These are phyloP conservation scores for Tylopilus plumbeoviolaceoides DNA, from an alignment of 768 basidiomycete genomes.

Conservation along the genomic window DNA sequence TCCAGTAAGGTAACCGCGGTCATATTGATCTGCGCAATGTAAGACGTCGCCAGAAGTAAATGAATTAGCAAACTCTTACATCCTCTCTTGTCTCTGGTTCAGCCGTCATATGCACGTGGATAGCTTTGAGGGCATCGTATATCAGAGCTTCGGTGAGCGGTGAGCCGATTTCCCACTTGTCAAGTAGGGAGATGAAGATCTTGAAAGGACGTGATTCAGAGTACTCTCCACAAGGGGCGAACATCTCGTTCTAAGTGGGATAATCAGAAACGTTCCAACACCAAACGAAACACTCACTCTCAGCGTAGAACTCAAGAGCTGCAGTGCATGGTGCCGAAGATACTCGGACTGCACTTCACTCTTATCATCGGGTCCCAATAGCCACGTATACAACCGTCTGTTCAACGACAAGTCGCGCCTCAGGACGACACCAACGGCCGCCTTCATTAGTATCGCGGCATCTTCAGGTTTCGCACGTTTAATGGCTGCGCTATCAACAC, in stretches of 20 bases:
- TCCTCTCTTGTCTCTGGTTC: slow-evolving; percentile 56
- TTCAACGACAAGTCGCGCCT: slow-evolving; percentile 91
- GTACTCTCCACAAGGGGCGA: slow-evolving; percentile 64
- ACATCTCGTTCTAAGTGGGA: slow-evolving; percentile 65
- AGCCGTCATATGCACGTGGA: slow-evolving; percentile 53
- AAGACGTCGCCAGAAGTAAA: background rate
- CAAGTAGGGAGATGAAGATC: slow-evolving; percentile 89
- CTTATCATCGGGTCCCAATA: slow-evolving; percentile 79
- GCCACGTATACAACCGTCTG: slow-evolving; percentile 89
- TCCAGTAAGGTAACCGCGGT: slow-evolving; percentile 89
- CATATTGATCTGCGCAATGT: slow-evolving; percentile 53
- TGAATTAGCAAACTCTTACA: slow-evolving; percentile 36
- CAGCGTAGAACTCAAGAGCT: slow-evolving; percentile 64
- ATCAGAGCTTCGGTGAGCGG: slow-evolving; percentile 74
- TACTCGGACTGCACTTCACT: slow-evolving; percentile 71
- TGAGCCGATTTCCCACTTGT: slow-evolving; percentile 95
- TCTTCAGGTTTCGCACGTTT: slow-evolving; percentile 70
- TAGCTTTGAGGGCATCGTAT: slow-evolving; percentile 73
- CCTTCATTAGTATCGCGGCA: slow-evolving; percentile 76
- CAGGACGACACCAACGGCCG: slow-evolving; percentile 84
- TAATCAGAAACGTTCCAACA: slow-evolving; percentile 10
- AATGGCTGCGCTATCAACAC: slow-evolving; percentile 67
- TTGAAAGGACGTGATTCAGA: slow-evolving; percentile 87
- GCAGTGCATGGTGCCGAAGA: slow-evolving; percentile 66
- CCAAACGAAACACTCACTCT: slow-evolving; percentile 41